Evolutionary conservation across 139 green algal genomes (phyloP), one percentile per base, ranked within the genome.

Genomic region (Volvox reticuliferus): DNA sequence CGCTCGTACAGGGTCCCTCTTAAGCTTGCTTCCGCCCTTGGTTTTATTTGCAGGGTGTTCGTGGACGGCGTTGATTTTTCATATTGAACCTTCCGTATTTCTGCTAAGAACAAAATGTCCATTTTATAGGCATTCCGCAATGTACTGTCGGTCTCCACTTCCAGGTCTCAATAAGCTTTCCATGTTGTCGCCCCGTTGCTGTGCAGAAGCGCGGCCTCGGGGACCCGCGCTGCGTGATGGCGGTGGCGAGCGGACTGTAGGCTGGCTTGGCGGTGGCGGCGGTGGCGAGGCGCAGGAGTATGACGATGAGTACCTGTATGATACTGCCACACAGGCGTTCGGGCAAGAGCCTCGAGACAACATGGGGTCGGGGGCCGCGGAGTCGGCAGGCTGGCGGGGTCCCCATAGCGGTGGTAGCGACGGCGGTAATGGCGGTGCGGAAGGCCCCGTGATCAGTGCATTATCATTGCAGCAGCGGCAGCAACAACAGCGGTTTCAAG

Each of bases 291-390:
- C 50, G 22, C 26, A 71, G 26, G 30, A 35, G 81, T 71, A 63
- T 17, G 82, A 88, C 21, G 63, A 30, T 0, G 63, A 87, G 50
- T 61, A 55, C 26, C 9, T 50, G 14, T 35, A 35, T 68, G 83
- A 89, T 35, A 80, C 67, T 12, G 83, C 68, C 21, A 80, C 83
- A 0, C 67, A 89, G 67, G 83, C 24, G 9, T 55, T 36, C 67
- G 28, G 32, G 12, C 61, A 20, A 9, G 32, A 63, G 6, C 20
- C 28, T 28, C 24, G 21, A 24, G 21, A 9, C 65, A 73, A 28
- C 65, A 28, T 9, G 12, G 65, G 61, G 81, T 26, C 77, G 28
- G 62, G 19, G 62, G 17, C 63, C 32, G 61, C 62, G 62, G 82
- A 20, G 30, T 67, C 61, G 62, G 82, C 16, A 32, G 30, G 13